Evolutionary conservation across 1,284 basidiomycete genomes (phyloP).

Genomic region (Cerioporus squamosus): DNA sequence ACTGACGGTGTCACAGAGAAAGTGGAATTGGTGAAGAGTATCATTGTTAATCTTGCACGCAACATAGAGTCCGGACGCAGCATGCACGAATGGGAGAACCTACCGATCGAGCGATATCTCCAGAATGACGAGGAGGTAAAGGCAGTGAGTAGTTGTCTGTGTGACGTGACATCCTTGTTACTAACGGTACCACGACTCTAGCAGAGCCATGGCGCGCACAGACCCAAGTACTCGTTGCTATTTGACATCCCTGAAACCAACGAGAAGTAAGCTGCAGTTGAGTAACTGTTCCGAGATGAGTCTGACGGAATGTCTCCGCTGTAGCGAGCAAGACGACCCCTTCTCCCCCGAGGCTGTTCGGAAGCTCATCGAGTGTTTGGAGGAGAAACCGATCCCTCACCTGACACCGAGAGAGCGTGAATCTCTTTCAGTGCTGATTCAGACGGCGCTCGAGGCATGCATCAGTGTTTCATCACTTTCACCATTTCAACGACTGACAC

Average conservation of each 20-base stretch:
- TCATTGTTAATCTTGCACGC: slow-evolving; percentile 70
- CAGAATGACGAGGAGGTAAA: slow-evolving; percentile 35
- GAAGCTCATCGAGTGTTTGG: slow-evolving; percentile 68
- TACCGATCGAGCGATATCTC: slow-evolving; percentile 63
- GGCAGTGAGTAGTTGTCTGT: slow-evolving; percentile 24
- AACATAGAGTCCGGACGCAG: slow-evolving; percentile 37
- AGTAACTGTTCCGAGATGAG: not conserved
- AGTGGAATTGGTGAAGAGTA: slow-evolving; percentile 80
- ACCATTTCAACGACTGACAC: not conserved
- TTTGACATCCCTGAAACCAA: slow-evolving; percentile 43
- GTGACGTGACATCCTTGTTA: slow-evolving; percentile 13
- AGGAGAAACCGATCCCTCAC: slow-evolving; percentile 66
- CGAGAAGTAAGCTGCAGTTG: slow-evolving; percentile 44
- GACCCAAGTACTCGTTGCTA: slow-evolving; percentile 46
- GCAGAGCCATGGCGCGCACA: slow-evolving; percentile 28
- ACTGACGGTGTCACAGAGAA: slow-evolving; percentile 60
- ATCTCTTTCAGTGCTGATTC: slow-evolving; percentile 79
- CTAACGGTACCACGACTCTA: not conserved
- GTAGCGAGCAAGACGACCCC: slow-evolving; percentile 52
- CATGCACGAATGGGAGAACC: slow-evolving; percentile 45
- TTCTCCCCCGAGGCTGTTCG: slow-evolving; percentile 68
- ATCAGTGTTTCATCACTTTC: not conserved
- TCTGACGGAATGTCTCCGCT: not conserved
- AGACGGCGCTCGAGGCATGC: slow-evolving; percentile 83
- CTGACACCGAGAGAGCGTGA: slow-evolving; percentile 80